These are phyloP conservation scores for Mucor indicus DNA, from an alignment of 371 early-diverging fungal genomes.

Conservation along the genomic window DNA sequence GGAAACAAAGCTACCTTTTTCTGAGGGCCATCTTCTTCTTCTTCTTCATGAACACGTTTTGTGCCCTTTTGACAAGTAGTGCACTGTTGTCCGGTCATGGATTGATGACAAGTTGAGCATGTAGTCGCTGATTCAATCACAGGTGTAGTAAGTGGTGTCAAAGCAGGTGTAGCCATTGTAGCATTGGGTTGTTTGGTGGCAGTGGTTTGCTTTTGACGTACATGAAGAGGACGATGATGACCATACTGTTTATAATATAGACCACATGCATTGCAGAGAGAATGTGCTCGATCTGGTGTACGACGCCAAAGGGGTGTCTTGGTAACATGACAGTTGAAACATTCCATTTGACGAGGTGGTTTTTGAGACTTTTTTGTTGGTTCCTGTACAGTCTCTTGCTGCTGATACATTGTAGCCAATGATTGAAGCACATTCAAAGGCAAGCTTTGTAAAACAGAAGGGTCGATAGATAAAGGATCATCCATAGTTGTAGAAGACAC, in stretches of 20 bases:
- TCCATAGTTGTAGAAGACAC: conserved; percentile 23
- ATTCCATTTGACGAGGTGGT: conserved; percentile 65
- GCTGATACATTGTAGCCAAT: conserved; percentile 29
- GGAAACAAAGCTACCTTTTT: no score
- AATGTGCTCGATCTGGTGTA: conserved; percentile 71
- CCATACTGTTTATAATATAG: conserved; percentile 77
- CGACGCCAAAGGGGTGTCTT: conserved; percentile 83
- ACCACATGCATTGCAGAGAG: conserved; percentile 84
- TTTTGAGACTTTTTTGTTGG: conserved; percentile 29
- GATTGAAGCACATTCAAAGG: conserved; percentile 27
- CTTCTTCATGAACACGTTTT: no score
- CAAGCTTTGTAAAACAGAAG: conserved; percentile 24
- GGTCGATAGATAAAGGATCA: conserved; percentile 30
- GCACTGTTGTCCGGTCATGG: no score
- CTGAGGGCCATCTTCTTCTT: no score
- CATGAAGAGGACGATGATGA: conserved; percentile 64
- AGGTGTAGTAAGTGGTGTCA: not conserved
- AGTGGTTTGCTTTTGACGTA: conserved; percentile 51
- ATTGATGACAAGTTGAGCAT: no score
- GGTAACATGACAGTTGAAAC: conserved; percentile 78
- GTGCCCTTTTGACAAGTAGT: no score
- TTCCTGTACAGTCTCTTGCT: conserved; percentile 8
- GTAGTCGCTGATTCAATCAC: not conserved
- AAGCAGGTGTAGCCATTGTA: not conserved
- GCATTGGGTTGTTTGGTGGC: not conserved